These are phyloP conservation scores for Tylopilus sp. DNA, from an alignment of 768 basidiomycete genomes.

Conservation along the genomic window DNA sequence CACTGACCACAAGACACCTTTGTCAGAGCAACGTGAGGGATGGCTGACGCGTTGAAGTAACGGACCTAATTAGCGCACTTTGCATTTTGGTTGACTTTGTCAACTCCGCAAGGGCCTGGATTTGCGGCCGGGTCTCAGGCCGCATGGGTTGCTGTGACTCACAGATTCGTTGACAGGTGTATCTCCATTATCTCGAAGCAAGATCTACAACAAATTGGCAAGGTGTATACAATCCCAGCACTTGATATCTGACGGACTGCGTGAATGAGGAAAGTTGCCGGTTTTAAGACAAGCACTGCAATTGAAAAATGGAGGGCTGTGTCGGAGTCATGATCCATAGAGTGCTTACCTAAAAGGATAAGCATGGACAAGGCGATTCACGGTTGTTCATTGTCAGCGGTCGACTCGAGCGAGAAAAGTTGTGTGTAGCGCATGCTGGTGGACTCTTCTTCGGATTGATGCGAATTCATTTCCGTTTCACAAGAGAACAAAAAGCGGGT, in stretches of 20 bases:
- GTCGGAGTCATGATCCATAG: conserved; percentile 3
- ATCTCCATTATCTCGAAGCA: conserved; percentile 23
- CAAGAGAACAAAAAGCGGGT: conserved; percentile 22
- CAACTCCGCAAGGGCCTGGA: conserved; percentile 23
- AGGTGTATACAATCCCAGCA: conserved; percentile 22
- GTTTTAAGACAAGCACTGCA: conserved; percentile 17
- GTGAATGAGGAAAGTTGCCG: conserved; percentile 17
- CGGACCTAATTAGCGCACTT: conserved; percentile 33
- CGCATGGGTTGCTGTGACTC: conserved; percentile 11
- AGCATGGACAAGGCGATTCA: conserved; percentile 17
- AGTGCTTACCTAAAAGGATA: conserved; percentile 27
- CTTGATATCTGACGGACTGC: conserved; percentile 19
- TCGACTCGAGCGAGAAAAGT: conserved; percentile 16
- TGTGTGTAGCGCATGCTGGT: conserved; percentile 18
- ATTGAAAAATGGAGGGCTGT: conserved; percentile 20
- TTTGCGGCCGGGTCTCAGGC: conserved; percentile 30
- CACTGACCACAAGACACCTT: conserved; percentile 32
- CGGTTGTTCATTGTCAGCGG: conserved; percentile 24
- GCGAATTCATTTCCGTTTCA: conserved; percentile 34
- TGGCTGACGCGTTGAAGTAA: conserved; percentile 25
- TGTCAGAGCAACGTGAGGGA: conserved; percentile 30
- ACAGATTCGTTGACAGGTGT: conserved; percentile 21
- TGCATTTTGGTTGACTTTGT: conserved; percentile 31
- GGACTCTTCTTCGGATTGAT: conserved; percentile 20
- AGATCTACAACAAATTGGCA: conserved; percentile 27